phyloP scores from a whole-genome alignment of 2,329 filamentous ascomycete species.

The Elsinoe ampelina region DNA sequence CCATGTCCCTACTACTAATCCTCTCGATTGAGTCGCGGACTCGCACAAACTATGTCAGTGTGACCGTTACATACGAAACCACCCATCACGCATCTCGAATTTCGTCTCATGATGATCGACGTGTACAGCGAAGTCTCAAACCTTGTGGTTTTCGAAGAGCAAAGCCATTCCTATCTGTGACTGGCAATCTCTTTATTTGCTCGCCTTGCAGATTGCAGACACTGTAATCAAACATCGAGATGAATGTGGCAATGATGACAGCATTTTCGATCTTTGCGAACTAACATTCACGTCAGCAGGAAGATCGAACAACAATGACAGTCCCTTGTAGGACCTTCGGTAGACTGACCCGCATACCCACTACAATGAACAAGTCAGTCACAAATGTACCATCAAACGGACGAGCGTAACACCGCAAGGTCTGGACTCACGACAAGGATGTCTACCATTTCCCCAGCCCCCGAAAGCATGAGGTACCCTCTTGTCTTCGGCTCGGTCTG shows the following conservation, averaged over 20 bases:
- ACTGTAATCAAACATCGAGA: conserved; percentile 41
- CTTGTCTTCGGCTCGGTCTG: conserved; percentile 41
- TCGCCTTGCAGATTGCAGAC: conserved; percentile 22
- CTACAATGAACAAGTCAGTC: neutral
- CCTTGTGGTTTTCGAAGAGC: neutral
- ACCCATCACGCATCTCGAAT: too few species aligned
- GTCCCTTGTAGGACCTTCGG: neutral
- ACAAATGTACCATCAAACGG: neutral
- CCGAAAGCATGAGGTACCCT: conserved; percentile 24
- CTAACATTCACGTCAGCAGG: neutral
- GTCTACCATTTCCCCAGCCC: conserved; percentile 26
- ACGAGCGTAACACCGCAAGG: neutral
- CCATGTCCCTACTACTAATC: too few species aligned
- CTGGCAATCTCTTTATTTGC: neutral
- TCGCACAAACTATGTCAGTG: too few species aligned
- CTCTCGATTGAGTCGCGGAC: too few species aligned
- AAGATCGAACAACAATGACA: neutral
- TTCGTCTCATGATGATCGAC: too few species aligned
- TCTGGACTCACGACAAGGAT: conserved; percentile 31
- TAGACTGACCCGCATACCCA: conserved; percentile 22
- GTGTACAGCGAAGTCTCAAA: neutral
- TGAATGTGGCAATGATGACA: conserved; percentile 41
- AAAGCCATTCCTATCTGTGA: neutral
- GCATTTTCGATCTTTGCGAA: conserved; percentile 47
- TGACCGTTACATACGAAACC: too few species aligned